Evolutionary conservation across 2,329 filamentous ascomycete species (phyloP), one percentile per base, ranked within the genome.

Genomic region (Pseudogymnoascus sp.): DNA sequence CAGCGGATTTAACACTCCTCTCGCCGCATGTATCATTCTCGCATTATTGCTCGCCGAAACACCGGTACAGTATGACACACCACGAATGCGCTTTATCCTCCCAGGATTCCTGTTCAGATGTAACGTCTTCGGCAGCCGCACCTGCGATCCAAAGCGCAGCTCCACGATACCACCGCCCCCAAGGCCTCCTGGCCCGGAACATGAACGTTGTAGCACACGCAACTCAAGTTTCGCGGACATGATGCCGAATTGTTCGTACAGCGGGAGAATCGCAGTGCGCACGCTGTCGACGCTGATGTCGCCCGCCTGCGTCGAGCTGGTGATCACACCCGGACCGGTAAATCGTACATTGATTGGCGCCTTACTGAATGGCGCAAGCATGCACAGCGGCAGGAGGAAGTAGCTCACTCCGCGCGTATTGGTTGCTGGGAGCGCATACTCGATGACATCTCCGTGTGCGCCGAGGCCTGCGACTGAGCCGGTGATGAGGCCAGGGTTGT

Each of bases 211-310:
- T 64, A 97, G 77, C 5, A 97, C 87, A 33, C 92, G 81, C 52
- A 99, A 77, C 76, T 97, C 94, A 68, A 99, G 89, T 66, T 92
- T 86, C 66, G 87, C 87, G 1, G 83, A 79, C 5, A 81, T 80
- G 66, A 99, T 96, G 59, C 92, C 94, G 74, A 97, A 97, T 68
- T 89, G 86, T 67, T 88, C 89, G 76, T 92, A 97, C 16, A 97
- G 80, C 3, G 94, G 94, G 16, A 99, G 82, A 58, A 97, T 87
- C 6, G 92, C 93, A 5, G 93, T 97, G 67, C 94, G 88, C 73
- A 99, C 92, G 8, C 89, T 93, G 75, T 99, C 94, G 69, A 94
- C 89, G 2, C 90, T 94, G 66, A 96, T 85, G 75, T 99, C 94
- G 64, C 92, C 92, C 0, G 83, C 82, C 66, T 90, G 84, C 3